Evolutionary conservation across 2,329 filamentous ascomycete species (phyloP), one percentile per base, ranked within the genome.

Genomic region (Pseudopithomyces maydicus): DNA sequence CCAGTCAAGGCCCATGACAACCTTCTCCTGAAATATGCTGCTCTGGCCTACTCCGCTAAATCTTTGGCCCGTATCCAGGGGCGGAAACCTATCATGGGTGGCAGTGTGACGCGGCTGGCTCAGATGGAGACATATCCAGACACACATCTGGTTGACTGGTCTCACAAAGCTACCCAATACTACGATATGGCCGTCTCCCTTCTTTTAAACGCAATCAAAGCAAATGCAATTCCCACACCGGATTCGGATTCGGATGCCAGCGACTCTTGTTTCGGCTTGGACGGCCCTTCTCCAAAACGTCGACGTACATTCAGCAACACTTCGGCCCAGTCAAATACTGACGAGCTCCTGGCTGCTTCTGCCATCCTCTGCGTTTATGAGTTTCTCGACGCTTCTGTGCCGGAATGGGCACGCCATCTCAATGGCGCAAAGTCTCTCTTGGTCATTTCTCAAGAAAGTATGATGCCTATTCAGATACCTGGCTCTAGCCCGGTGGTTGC

Each of bases 331-430:
- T 78, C 78, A 47, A 81, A 80, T 59, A 78, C 81, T 3, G 86
- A 88, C 61, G 85, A 89, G 56, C 79, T 88, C 3, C 78, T 89
- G 20, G 85, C 86, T 8, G 86, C 87, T 2, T 86, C 86, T 2
- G 86, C 87, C 0, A 88, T 90, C 14, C 73, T 90, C 1, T 89
- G 86, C 56, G 84, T 87, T 0, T 89, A 89, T 66, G 87, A 90
- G 60, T 85, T 89, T 56, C 77, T 89, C n/a, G 86, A 89, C 69
- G 84, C 85, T 1, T 87, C 85, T 1, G 83, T 82, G 2, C 80
- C 81, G 0, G 86, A 86, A 19, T 90, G 86, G 86, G 81, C 83
- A 32, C 80, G 85, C 3, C 88, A 90, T 74, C 74, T 90, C 6
- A 88, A 85, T 62, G 87, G 86, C 0, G 84, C 88, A 0, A 88